Conservation (phyloP, 345 rosid genomes). For the Schrenkiella parvula region DNA sequence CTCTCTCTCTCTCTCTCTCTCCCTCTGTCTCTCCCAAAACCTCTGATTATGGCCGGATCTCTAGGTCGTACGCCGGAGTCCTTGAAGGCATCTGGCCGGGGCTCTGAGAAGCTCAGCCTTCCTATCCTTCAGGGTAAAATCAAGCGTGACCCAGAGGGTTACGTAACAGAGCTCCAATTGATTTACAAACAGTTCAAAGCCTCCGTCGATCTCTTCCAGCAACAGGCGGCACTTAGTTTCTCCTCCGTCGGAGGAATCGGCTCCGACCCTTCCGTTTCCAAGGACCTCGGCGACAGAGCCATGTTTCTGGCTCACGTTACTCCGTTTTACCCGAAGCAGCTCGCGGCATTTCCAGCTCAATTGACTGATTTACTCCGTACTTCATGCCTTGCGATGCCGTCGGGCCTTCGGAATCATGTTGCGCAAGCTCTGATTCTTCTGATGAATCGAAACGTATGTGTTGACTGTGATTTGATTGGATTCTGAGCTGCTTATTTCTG, state of each 20-base stretch:
- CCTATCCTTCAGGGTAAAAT: conserved; percentile 71
- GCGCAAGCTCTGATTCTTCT: conserved; percentile 78
- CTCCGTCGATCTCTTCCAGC: conserved; percentile 74
- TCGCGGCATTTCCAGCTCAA: conserved; percentile 56
- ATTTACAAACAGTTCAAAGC: conserved; percentile 76
- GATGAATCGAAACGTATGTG: conserved; percentile 57
- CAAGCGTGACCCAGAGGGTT: conserved; percentile 87
- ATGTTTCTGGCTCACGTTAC: conserved; percentile 79
- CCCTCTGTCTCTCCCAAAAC: conserved; percentile 19
- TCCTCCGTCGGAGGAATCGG: conserved; percentile 59
- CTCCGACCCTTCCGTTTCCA: conserved; percentile 60
- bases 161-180: conserved; percentile 61
- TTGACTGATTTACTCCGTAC: conserved; percentile 69
- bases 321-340: conserved; percentile 69
- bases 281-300: conserved; percentile 76
- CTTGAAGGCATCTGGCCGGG: conserved; percentile 68
- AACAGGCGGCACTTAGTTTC: conserved; percentile 74
- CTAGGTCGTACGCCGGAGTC: conserved; percentile 44
- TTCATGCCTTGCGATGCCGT: conserved; percentile 60
- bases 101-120: conserved; percentile 71
- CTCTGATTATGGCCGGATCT: conserved; percentile 17
- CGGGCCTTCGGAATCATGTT: conserved; percentile 71
- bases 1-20: no score
- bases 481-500: not conserved
- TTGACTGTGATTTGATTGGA: not conserved